phyloP scores from a whole-genome alignment of 2,329 filamentous ascomycete species.

The Pestalotiopsis fici region DNA sequence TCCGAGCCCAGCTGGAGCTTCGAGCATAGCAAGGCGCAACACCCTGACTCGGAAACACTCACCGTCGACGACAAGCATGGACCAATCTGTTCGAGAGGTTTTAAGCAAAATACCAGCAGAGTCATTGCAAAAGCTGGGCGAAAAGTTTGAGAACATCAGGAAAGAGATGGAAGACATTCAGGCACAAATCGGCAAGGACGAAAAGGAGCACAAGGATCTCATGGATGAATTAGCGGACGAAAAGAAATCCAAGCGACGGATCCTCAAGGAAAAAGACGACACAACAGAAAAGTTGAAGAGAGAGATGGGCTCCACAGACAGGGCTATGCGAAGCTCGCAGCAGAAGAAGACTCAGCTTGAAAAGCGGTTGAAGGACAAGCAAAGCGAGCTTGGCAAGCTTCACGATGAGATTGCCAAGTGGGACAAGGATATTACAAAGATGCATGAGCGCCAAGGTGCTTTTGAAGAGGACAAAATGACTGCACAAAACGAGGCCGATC shows the following conservation, averaged over 20 bases:
- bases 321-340: conserved; percentile 78
- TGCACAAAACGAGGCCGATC: conserved; percentile 52
- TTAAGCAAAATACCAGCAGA: conserved; percentile 59
- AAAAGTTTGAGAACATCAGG: conserved; percentile 76
- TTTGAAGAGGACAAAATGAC: conserved; percentile 56
- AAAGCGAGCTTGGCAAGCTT: conserved; percentile 67
- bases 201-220: conserved; percentile 67
- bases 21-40: conserved; percentile 53
- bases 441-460: conserved; percentile 55
- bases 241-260: conserved; percentile 75
- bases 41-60: conserved; percentile 77
- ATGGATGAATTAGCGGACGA: conserved; percentile 73
- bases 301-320: conserved; percentile 77
- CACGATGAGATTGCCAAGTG: conserved; percentile 71
- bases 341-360: conserved; percentile 80
- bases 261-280: conserved; percentile 87
- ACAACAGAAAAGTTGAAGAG: conserved; percentile 82
- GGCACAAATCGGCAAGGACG: conserved; percentile 69
- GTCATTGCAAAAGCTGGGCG: conserved; percentile 76
- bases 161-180: conserved; percentile 82
- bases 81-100: conserved; percentile 48
- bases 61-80: conserved; percentile 64
- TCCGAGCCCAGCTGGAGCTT: conserved; percentile 42
- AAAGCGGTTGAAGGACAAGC: conserved; percentile 67
- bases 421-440: conserved; percentile 62